Percentiles rank a stretch among this genome's conserved stretches.
Conservation (phyloP, 108 stramenopile genomes). For the Seminavis robusta region DNA sequence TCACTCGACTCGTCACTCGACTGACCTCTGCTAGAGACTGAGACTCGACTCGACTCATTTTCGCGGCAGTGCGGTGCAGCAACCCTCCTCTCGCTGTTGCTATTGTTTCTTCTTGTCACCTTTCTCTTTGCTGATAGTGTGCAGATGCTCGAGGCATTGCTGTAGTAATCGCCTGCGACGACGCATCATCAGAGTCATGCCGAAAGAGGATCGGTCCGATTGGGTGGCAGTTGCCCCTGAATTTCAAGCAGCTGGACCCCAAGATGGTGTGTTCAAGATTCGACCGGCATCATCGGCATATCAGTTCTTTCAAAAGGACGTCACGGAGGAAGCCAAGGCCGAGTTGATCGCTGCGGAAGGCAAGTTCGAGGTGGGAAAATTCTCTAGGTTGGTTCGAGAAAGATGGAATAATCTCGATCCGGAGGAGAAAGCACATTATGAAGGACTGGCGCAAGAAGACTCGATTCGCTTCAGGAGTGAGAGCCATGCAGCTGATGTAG, state of each 20-base stretch:
- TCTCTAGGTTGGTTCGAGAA: constrained; percentile 49
- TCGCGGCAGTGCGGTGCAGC: no score
- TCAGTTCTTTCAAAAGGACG: constrained; percentile 63
- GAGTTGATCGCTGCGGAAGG: constrained; percentile 37
- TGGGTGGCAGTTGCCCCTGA: constrained; percentile 88
- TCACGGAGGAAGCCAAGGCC: constrained; percentile 45
- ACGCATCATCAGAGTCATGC: constrained; percentile 44
- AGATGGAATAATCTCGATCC: constrained; percentile 52
- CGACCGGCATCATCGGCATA: constrained; percentile 66
- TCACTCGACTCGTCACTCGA: no score
- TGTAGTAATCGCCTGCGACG: no score
- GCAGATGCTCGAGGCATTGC: no score
- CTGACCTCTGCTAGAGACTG: no score
- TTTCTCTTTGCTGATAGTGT: no score
- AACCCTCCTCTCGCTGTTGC: no score
- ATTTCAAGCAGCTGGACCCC: constrained; percentile 18
- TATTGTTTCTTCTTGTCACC: no score
- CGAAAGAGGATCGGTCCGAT: constrained; percentile 71
- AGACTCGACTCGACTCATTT: no score
- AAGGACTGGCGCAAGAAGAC: constrained; percentile 57
- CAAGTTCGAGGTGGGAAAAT: constrained; percentile 56
- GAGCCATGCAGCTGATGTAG: constrained; percentile 71
- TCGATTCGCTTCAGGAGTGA: constrained; percentile 53
- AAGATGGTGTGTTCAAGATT: constrained; percentile 43
- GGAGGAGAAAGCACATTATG: constrained; percentile 39